Evolutionary conservation across 495 filamentous ascomycete species (phyloP).

Genomic region (Penicillium antarcticum): DNA sequence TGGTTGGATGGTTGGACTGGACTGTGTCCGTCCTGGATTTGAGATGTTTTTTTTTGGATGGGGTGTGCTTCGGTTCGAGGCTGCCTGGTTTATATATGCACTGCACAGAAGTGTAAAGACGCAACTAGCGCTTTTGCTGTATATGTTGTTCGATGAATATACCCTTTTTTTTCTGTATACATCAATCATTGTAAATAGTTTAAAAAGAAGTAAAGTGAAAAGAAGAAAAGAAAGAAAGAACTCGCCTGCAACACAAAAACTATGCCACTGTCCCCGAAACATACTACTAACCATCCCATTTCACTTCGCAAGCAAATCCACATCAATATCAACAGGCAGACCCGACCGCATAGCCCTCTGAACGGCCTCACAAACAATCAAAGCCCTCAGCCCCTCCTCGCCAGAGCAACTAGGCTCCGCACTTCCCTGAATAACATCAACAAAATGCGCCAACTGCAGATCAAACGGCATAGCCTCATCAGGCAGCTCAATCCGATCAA

Average conservation of each 20-base stretch:
- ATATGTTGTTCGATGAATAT: neutral
- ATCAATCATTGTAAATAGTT: neutral
- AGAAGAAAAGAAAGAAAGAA: neutral
- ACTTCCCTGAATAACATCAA: constrained; percentile 45
- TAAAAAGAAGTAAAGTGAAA: neutral
- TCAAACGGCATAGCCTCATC: constrained; percentile 49
- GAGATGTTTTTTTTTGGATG: neutral
- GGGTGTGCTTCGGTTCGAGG: neutral
- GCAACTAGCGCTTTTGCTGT: neutral
- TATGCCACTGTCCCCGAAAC: too few relatives aligned
- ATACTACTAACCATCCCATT: neutral
- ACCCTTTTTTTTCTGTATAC: neutral
- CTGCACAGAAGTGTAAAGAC: neutral
- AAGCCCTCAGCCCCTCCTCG: constrained; percentile 42
- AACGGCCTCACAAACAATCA: constrained; percentile 43
- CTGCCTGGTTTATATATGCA: neutral
- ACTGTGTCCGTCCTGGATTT: neutral
- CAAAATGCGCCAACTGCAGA: constrained; percentile 54
- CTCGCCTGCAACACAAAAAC: neutral
- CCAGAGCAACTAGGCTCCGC: constrained; percentile 43
- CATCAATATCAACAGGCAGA: constrained; percentile 31
- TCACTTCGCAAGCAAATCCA: constrained; percentile 14
- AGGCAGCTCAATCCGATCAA: constrained; percentile 31
- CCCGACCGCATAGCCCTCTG: constrained; percentile 37
- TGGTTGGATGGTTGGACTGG: neutral